Base-by-base conservation (phyloP, 2,329 filamentous ascomycete species). In the Claviceps purpurea region DNA sequence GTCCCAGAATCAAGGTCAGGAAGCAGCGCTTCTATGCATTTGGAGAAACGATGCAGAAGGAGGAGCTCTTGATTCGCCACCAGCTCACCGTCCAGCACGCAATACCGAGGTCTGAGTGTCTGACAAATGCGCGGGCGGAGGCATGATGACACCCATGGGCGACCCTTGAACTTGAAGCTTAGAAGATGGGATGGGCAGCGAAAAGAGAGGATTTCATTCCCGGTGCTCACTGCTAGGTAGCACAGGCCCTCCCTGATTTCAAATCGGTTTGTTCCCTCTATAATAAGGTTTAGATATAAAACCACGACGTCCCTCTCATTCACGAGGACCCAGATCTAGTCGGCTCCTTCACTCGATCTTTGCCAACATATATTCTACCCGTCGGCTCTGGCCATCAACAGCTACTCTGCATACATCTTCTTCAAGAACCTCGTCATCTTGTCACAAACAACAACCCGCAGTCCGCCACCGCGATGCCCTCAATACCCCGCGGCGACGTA, bases 401-500 rank as follows among this genome's bases (percentile, higher is more conserved):
- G 4, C 16, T 18, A 0, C 13, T 22, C 10, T 43, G 8, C 26
- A 30, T 11, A 34, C 10, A 34, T 34, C 30, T 30, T 10, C 2
- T 34, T 11, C 30, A 34, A 34, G 30, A 34, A 34, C 10, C 10
- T 34, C 30, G 10, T 11, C 8, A 34, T 34, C 10, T 11, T 34
- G 30, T 11, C 30, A 4, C 30, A 4, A 34, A 34, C 10, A 10
- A 34, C 10, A 34, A 34, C 30, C 30, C 30, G 30, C 30, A 11
- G 30, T 34, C 30, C 30, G 3, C 30, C 30, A 30, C 26, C 4
- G 10, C 20, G 20, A 43, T 43, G 41, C 2, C 41, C 41, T 14
- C 68, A n/a, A 62, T 75, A 13, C 75, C 76, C 41, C 69, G 79
- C 53, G 86, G 86, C 56, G 72, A 79, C 57, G 78, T 85, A 54